Evolutionary conservation across 257 asterid species (phyloP).

Genomic region (Solanum raphanifolium): DNA sequence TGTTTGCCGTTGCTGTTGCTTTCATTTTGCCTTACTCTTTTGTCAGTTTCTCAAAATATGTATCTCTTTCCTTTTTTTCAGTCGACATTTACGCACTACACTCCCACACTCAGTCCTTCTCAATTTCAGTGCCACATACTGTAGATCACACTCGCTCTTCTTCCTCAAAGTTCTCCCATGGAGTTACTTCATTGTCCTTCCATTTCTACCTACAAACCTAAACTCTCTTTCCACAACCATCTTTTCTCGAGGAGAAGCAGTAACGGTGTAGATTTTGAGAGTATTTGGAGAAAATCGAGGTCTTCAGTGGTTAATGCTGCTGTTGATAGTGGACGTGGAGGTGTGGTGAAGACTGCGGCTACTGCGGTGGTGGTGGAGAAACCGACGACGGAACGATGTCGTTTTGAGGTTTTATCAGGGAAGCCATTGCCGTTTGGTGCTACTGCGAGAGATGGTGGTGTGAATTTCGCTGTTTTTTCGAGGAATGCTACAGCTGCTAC

Average conservation of each 20-base stretch:
- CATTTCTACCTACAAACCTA: conserved; percentile 3
- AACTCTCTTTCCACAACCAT: conserved; percentile 1
- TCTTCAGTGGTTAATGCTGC: conserved; percentile 9
- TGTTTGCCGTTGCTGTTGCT: neutral
- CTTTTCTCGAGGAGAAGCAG: neutral
- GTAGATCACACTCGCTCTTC: neutral
- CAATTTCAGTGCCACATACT: neutral
- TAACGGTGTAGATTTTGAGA: neutral
- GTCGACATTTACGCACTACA: neutral
- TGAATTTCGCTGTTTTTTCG: conserved; percentile 65
- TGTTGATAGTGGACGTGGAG: conserved; percentile 28
- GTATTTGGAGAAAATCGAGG: neutral
- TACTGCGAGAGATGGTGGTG: conserved; percentile 72
- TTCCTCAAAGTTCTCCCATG: neutral
- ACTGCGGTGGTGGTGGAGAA: conserved; percentile 57
- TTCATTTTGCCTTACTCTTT: neutral
- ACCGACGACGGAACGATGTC: conserved; percentile 26
- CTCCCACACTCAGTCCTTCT: neutral
- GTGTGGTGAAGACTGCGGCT: conserved; percentile 43
- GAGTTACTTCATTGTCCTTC: conserved; percentile 20
- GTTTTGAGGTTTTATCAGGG: conserved; percentile 58
- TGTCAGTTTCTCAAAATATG: neutral
- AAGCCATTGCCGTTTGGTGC: conserved; percentile 89
- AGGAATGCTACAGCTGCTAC: conserved; percentile 60
- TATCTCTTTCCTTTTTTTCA: neutral